phyloP scores from a whole-genome alignment of 2,329 filamentous ascomycete species.

The Colletotrichum sp. region DNA sequence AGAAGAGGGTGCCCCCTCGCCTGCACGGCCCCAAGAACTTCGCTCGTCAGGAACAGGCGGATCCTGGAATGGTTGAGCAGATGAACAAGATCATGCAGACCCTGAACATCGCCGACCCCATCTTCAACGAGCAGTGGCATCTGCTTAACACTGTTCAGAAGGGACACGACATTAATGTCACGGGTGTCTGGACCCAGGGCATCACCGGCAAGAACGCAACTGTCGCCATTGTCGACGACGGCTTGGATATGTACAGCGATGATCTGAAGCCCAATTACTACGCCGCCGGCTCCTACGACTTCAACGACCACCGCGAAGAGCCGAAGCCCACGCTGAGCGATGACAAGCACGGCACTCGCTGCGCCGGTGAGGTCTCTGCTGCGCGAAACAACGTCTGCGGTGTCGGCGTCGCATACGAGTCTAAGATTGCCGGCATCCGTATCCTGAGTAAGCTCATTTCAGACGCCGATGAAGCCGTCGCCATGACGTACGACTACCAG shows the following conservation, averaged over 20 bases:
- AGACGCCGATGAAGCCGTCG: constrained; percentile 89
- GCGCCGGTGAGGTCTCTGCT: constrained; percentile 91
- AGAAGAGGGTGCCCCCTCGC: constrained; percentile 55
- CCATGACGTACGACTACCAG: constrained; percentile 91
- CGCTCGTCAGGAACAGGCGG: constrained; percentile 23
- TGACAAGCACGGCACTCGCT: constrained; percentile 90
- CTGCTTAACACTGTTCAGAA: constrained; percentile 80
- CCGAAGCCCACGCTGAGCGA: constrained; percentile 84
- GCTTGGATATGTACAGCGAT: constrained; percentile 92
- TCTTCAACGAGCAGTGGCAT: constrained; percentile 96
- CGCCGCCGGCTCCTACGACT: constrained; percentile 90
- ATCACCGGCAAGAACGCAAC: constrained; percentile 89
- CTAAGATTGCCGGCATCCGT: constrained; percentile 87
- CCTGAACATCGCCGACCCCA: constrained; percentile 85
- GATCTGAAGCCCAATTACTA: constrained; percentile 96
- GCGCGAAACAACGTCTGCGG: constrained; percentile 93
- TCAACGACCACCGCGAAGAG: constrained; percentile 82
- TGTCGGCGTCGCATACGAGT: constrained; percentile 93
- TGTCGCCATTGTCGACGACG: constrained; percentile 95
- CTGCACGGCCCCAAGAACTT: constrained; percentile 1
- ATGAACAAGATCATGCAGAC: constrained; percentile 65
- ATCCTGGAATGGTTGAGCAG: constrained; percentile 54
- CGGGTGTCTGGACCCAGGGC: constrained; percentile 86
- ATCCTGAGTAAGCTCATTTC: constrained; percentile 91
- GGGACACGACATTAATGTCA: constrained; percentile 97